Conservation (phyloP, 768 basidiomycete species). For the Artomyces pyxidatus region DNA sequence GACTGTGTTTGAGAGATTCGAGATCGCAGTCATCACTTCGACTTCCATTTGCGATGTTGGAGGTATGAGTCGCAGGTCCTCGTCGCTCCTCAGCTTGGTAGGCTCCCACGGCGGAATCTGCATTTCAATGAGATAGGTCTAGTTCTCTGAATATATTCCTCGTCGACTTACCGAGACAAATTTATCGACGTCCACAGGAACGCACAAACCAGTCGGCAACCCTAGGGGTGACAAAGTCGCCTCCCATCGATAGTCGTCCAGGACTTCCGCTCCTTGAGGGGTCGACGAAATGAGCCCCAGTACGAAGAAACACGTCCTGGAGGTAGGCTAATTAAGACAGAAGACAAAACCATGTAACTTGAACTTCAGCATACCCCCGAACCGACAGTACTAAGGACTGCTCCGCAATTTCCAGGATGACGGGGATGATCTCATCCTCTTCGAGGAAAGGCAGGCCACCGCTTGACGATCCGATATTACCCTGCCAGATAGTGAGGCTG, state of each 20-base stretch:
- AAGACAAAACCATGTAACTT: background rate
- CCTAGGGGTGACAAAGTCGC: slow-evolving; percentile 83
- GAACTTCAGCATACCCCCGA: slow-evolving; percentile 63
- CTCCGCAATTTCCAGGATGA: slow-evolving; percentile 86
- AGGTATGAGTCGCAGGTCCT: slow-evolving; percentile 45
- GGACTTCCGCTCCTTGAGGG: slow-evolving; percentile 82
- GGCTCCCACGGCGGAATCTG: slow-evolving; percentile 69
- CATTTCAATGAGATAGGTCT: background rate
- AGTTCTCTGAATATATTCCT: background rate
- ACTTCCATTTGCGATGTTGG: slow-evolving; percentile 64
- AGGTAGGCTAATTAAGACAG: background rate
- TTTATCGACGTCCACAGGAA: slow-evolving; percentile 75
- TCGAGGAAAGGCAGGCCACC: slow-evolving; percentile 93
- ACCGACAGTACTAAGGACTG: slow-evolving; percentile 85
- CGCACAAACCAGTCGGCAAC: slow-evolving; percentile 81
- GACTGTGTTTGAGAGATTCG: slow-evolving; percentile 92
- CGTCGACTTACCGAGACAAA: slow-evolving; percentile 64
- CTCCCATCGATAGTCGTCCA: slow-evolving; percentile 92
- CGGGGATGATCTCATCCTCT: slow-evolving; percentile 89
- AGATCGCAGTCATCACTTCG: slow-evolving; percentile 82
- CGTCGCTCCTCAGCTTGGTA: slow-evolving; percentile 22
- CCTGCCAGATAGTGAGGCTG: slow-evolving; percentile 38
- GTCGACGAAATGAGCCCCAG: slow-evolving; percentile 90
- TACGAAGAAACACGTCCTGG: slow-evolving; percentile 93
- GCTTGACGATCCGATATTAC: slow-evolving; percentile 86